These are phyloP conservation scores for Lasiodiplodia citricola DNA, from an alignment of 2,329 filamentous ascomycete species.

Conservation along the genomic window DNA sequence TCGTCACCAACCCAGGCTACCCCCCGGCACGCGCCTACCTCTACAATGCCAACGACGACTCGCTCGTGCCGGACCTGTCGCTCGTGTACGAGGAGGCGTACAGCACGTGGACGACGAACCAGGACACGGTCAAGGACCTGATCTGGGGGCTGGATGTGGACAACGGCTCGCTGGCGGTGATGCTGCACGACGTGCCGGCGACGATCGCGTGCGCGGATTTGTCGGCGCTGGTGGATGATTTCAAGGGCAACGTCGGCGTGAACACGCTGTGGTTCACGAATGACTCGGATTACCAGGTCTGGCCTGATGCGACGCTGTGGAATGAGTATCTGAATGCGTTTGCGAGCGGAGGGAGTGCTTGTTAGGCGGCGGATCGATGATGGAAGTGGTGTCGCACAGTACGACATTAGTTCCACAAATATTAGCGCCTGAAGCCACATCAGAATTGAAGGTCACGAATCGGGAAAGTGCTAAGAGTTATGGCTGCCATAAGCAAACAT, in stretches of 20 bases:
- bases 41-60: not conserved
- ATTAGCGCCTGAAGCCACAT: too few species aligned
- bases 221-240: not conserved
- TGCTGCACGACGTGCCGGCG: constrained; percentile 7
- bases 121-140: not conserved
- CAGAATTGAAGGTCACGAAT: too few species aligned
- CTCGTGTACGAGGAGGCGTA: constrained; percentile 11
- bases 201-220: not conserved
- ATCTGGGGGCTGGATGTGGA: constrained; percentile 3
- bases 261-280: constrained; percentile 11
- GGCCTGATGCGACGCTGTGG: constrained; percentile 9
- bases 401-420: too few species aligned
- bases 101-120: not conserved
- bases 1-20: constrained; percentile 12
- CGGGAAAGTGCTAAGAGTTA: too few species aligned
- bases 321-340: constrained; percentile 1
- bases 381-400: too few species aligned
- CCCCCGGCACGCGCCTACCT: constrained; percentile 6
- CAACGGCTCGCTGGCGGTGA: not conserved
- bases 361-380: not conserved
- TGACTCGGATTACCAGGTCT: not conserved
- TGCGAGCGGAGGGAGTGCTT: constrained; percentile 2
- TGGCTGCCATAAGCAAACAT: too few species aligned
- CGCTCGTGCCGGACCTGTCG: constrained; percentile 5
- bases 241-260: not conserved